phyloP scores from a whole-genome alignment of 139 green algal species.

The Chlorella sp. region DNA sequence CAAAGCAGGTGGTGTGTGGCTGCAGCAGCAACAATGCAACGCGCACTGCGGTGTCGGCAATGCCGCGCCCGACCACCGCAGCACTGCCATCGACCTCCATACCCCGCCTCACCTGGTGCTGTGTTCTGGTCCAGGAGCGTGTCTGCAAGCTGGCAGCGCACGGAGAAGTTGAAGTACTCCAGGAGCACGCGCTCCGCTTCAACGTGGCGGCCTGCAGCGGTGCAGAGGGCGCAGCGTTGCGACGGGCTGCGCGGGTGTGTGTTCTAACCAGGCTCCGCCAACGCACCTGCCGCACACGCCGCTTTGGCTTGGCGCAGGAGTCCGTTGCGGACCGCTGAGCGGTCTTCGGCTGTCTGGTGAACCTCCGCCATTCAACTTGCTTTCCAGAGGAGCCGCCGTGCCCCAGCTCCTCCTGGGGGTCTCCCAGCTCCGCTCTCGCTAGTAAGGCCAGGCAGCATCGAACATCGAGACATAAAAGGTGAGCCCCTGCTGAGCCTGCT shows the following conservation, averaged over 20 bases:
- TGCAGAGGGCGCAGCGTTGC: neutral
- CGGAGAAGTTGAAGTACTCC: neutral
- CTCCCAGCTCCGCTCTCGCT: too few species aligned
- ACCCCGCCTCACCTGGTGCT: neutral
- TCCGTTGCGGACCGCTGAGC: neutral
- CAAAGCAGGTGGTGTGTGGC: neutral
- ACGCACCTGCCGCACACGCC: neutral
- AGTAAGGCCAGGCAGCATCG: too few species aligned
- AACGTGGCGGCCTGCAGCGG: neutral
- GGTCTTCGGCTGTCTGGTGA: neutral
- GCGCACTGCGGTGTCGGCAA: neutral
- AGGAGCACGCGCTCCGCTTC: neutral
- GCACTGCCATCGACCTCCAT: neutral
- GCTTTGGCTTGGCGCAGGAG: conserved; percentile 1
- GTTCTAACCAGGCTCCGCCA: neutral
- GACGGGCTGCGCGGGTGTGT: neutral
- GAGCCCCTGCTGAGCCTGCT: too few species aligned
- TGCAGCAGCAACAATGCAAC: neutral
- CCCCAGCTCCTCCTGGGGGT: too few species aligned
- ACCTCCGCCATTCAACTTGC: neutral
- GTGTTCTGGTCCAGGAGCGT: neutral
- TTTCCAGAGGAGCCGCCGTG: neutral
- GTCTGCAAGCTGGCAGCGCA: neutral
- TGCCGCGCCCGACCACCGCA: neutral
- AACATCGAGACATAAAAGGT: too few species aligned